These are phyloP conservation scores for Cercospora nicotianae DNA, from an alignment of 2,329 filamentous ascomycete species.

Conservation along the genomic window DNA sequence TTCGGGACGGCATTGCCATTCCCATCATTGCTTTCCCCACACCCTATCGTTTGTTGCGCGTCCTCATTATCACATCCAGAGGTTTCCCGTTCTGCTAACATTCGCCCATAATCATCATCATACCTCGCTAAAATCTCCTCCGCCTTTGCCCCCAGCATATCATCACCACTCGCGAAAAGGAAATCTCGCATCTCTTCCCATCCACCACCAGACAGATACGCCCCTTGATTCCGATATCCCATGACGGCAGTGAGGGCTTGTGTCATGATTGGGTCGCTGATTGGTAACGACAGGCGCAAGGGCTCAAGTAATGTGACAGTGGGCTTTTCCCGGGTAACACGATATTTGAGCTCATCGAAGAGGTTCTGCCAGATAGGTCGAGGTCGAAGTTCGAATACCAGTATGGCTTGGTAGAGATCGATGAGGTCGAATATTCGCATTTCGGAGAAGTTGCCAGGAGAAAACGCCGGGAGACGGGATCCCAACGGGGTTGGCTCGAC, in stretches of 20 bases:
- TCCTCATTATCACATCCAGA: neutral
- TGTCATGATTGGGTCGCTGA: neutral
- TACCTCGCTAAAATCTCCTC: neutral
- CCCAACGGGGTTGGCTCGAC: neutral
- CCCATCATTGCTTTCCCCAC: neutral
- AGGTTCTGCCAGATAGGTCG: neutral
- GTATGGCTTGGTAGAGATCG: constrained; percentile 7
- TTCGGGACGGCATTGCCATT: neutral
- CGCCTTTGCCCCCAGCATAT: constrained; percentile 3
- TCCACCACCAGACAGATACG: neutral
- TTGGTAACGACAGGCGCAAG: neutral
- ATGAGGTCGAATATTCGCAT: neutral
- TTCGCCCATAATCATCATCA: neutral
- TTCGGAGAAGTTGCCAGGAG: neutral
- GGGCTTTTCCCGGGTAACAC: neutral
- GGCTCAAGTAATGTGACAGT: neutral
- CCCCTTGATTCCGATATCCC: neutral
- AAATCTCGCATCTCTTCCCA: neutral
- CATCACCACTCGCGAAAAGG: constrained; percentile 4
- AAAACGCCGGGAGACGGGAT: neutral
- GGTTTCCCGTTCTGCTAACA: neutral
- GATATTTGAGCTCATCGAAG: neutral
- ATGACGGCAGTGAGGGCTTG: constrained; percentile 6
- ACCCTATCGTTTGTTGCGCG: neutral
- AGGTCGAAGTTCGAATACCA: constrained; percentile 1